phyloP scores from a whole-genome alignment of 805 yeast genomes.

The Tetrapisispora iriomotensis region DNA sequence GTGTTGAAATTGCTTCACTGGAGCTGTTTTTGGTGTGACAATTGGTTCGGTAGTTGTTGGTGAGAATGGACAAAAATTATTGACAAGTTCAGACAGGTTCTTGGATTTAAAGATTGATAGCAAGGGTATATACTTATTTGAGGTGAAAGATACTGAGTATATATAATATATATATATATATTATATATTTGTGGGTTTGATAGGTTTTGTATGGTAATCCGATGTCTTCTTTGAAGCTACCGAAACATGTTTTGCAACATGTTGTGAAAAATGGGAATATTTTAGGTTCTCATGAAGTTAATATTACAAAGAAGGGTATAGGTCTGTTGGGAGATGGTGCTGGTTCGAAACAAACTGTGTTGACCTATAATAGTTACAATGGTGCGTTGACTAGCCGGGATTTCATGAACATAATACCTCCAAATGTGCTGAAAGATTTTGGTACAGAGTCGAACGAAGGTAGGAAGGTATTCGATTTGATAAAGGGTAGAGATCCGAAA shows the following conservation, averaged over 20 bases:
- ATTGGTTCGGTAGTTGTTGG: too few relatives aligned
- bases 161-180: too few relatives aligned
- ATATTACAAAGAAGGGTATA: too few relatives aligned
- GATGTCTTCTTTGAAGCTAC: not conserved
- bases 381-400: slow-evolving; percentile 15
- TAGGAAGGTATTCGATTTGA: slow-evolving; percentile 7
- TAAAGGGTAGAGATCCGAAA: slow-evolving; percentile 21
- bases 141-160: too few relatives aligned
- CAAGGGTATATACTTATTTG: too few relatives aligned
- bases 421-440: slow-evolving; percentile 1
- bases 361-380: slow-evolving; percentile 14
- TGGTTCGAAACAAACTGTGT: not conserved
- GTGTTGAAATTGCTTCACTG: too few relatives aligned
- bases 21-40: too few relatives aligned
- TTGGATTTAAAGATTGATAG: too few relatives aligned
- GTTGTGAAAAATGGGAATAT: not conserved
- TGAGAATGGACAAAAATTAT: too few relatives aligned
- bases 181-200: too few relatives aligned
- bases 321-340: too few relatives aligned
- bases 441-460: not conserved
- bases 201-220: not conserved
- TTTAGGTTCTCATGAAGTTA: not conserved
- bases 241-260: not conserved
- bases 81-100: too few relatives aligned
- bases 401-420: slow-evolving; percentile 13